Percentiles rank a stretch among this genome's conserved stretches.
phyloP scores from a whole-genome alignment of 257 asterid species.

The Salvia hispanica region DNA sequence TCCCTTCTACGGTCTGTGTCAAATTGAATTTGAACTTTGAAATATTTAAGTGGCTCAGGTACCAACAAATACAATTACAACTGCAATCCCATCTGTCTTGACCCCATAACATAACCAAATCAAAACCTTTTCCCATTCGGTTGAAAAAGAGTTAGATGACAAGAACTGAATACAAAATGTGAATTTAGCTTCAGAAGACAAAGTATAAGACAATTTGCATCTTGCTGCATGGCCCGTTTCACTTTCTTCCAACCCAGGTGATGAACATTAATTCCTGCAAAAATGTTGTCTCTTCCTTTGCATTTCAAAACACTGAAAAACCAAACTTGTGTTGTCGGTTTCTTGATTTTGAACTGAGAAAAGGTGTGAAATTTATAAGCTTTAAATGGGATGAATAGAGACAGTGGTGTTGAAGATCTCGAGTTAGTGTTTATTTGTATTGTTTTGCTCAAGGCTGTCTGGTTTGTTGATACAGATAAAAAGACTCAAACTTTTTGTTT shows the following conservation, averaged over 20 bases:
- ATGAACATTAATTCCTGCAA: slow-evolving; percentile 42
- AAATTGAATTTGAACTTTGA: slow-evolving; percentile 40
- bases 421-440: slow-evolving; percentile 31
- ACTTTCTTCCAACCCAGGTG: slow-evolving; percentile 39
- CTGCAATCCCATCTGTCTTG: slow-evolving; percentile 31
- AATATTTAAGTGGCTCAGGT: slow-evolving; percentile 32
- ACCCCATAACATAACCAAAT: slow-evolving; percentile 27
- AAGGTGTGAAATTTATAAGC: slow-evolving; percentile 18
- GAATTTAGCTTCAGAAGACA: slow-evolving; percentile 24
- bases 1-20: not conserved
- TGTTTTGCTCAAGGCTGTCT: slow-evolving; percentile 31
- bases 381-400: slow-evolving; percentile 16
- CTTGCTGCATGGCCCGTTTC: slow-evolving; percentile 39
- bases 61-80: slow-evolving; percentile 36
- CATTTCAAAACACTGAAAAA: slow-evolving; percentile 3
- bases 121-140: slow-evolving; percentile 1
- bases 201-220: slow-evolving; percentile 28
- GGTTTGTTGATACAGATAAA: slow-evolving; percentile 21
- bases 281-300: slow-evolving; percentile 26
- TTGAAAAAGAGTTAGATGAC: slow-evolving; percentile 3
- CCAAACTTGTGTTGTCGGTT: slow-evolving; percentile 20
- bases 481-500: slow-evolving; percentile 36
- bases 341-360: slow-evolving; percentile 33
- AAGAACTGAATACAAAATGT: not conserved
- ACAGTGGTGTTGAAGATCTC: slow-evolving; percentile 37